Conservation (phyloP, 495 filamentous ascomycete genomes). For the Evansstolkia leycettana region DNA sequence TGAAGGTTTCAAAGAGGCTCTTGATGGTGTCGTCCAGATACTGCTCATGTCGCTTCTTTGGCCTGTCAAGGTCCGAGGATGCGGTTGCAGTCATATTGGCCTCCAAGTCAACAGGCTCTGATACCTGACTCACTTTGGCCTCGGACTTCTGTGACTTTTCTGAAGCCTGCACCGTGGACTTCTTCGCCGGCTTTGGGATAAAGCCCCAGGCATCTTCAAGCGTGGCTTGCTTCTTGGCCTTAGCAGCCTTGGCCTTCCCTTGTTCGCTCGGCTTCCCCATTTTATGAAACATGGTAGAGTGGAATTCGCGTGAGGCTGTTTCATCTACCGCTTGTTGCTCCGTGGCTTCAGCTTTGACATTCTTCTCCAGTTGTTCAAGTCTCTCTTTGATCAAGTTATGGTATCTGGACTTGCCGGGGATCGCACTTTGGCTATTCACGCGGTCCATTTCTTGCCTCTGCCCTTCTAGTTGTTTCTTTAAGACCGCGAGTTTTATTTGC, state of each 20-base stretch:
- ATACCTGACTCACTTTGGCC: too few species aligned
- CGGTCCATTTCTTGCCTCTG: too few species aligned
- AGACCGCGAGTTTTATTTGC: too few species aligned
- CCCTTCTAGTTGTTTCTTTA: too few species aligned
- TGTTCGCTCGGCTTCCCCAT: slow-evolving; percentile 3
- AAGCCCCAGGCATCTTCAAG: slow-evolving; percentile 17
- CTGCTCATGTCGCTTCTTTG: slow-evolving; percentile 1
- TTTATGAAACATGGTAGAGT: slow-evolving; percentile 16
- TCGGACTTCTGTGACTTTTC: not conserved
- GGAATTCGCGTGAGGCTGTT: slow-evolving; percentile 6
- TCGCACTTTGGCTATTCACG: too few species aligned
- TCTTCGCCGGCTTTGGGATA: slow-evolving; percentile 3
- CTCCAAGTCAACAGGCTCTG: too few species aligned
- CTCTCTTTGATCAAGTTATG: too few species aligned
- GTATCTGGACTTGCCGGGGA: too few species aligned
- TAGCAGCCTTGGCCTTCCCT: slow-evolving; percentile 2
- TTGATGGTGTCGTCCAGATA: slow-evolving; percentile 3
- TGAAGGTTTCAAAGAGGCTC: slow-evolving; percentile 10
- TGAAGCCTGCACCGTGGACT: not conserved
- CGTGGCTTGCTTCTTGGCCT: slow-evolving; percentile 15
- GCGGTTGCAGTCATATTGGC: too few species aligned
- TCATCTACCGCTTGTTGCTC: slow-evolving; percentile 5
- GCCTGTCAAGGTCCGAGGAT: too few species aligned
- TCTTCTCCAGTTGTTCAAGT: too few species aligned
- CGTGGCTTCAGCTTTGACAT: slow-evolving; percentile 2